Conservation (phyloP, 1,284 basidiomycete species). For the Polyporus tsugae region DNA sequence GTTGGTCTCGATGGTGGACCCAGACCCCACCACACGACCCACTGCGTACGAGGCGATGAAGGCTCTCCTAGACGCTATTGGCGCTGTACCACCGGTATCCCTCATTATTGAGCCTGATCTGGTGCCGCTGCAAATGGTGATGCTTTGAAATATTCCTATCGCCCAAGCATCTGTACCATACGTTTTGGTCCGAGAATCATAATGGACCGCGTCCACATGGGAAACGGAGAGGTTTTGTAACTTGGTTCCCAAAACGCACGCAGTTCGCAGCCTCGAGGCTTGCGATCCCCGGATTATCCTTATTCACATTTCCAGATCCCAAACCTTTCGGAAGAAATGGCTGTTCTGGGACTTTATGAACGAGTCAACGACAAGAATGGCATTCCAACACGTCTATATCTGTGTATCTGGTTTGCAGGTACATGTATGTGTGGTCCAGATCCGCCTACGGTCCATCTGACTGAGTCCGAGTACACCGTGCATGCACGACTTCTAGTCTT, state of each 20-base stretch:
- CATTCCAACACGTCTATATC: no score
- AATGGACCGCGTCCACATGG: no score
- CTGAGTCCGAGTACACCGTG: no score
- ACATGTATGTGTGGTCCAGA: no score
- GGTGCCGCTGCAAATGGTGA: neutral
- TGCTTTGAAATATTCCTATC: neutral
- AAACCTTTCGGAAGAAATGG: neutral
- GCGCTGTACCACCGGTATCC: neutral
- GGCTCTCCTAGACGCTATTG: neutral
- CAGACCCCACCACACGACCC: conserved; percentile 2
- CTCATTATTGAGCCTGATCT: neutral
- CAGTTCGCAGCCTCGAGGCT: neutral
- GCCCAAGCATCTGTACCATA: neutral
- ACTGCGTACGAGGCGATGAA: neutral
- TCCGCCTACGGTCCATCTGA: no score
- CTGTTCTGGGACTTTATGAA: no score
- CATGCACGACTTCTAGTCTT: no score
- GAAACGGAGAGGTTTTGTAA: no score
- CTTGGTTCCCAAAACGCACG: neutral
- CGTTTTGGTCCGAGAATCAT: no score
- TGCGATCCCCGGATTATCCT: neutral
- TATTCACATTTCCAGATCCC: neutral
- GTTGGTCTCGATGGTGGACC: neutral
- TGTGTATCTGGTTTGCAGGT: no score
- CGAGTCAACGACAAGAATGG: no score